Evolutionary conservation across 768 basidiomycete genomes (phyloP), one percentile per base, ranked within the genome.

Genomic region (Phylloporus sp.): DNA sequence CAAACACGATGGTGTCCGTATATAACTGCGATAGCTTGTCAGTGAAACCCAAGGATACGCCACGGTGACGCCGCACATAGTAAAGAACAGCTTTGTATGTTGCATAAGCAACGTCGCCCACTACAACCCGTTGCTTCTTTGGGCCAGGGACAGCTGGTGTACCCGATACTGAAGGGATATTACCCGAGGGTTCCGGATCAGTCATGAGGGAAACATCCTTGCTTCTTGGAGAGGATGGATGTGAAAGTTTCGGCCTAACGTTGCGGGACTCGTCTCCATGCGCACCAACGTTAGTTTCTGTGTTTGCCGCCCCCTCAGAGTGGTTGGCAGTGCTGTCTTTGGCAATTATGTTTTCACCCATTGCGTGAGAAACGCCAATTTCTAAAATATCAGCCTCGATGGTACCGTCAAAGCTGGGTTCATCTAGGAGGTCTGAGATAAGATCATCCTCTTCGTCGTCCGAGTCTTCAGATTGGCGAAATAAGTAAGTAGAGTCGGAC

Each of bases 1-100:
- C 88, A 57, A 94, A 94, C 26, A 84, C 77, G 56, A 94, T 87
- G 24, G 77, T 78, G 60, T 92, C 89, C 15, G 91, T 94, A 65
- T 94, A 95, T 23, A 94, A 72, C 91, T 91, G 58, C 4, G 36
- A 41, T 10, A 11, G 32, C 5, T 12, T 12, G 34, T 64, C 39
- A 58, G 51, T 28, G 5, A n/a, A 24, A 36, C 13, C 47, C 34
- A 52, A 48, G 49, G 3, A 45, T 12, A 11, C 20, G 13, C 31
- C 18, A 38, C 35, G 11, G 20, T 23, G 26, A 41, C 1, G 10
- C 66, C 79, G 69, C 59, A 90, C 90, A 68, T 91, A 94, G 70
- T 91, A 92, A 12, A 94, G 72, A 24, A 85, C 73, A 1, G 83
- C 82, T 55, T 73, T 78, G 66, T 83, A 86, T 1, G 85, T 86